These are phyloP conservation scores for Austroboletus olivaceoglutinosus DNA, from an alignment of 1,284 basidiomycete genomes.

Conservation along the genomic window DNA sequence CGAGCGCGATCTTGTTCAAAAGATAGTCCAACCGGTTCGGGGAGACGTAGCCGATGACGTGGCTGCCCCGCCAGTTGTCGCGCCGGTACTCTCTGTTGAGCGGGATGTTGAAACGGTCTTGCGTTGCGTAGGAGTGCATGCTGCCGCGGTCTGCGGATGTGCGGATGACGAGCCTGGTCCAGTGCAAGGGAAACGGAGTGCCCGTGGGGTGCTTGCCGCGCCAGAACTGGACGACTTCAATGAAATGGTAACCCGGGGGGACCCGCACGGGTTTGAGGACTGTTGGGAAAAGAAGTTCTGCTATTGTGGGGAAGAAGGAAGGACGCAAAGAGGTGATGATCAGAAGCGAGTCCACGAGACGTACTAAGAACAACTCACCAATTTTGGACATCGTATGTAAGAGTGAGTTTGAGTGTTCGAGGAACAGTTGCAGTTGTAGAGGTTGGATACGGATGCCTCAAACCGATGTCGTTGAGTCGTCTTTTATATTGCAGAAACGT, in stretches of 20 bases:
- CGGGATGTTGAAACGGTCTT: constrained; percentile 13
- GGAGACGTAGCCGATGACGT: constrained; percentile 20
- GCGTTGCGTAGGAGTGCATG: constrained; percentile 20
- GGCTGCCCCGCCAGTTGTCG: constrained; percentile 16
- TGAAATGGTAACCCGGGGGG: constrained; percentile 17
- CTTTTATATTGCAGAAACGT: too few relatives aligned
- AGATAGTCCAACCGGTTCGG: constrained; percentile 8
- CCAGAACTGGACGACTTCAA: constrained; percentile 31
- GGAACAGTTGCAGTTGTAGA: too few relatives aligned
- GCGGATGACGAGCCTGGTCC: constrained; percentile 26
- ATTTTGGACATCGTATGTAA: too few relatives aligned
- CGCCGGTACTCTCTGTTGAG: constrained; percentile 26
- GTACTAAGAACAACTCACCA: too few relatives aligned
- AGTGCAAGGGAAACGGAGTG: constrained; percentile 24
- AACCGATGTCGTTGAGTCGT: too few relatives aligned
- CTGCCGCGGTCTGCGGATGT: constrained; percentile 22
- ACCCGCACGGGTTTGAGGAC: constrained; percentile 21
- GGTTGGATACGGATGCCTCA: too few relatives aligned
- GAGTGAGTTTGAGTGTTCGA: too few relatives aligned
- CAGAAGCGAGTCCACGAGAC: too few relatives aligned
- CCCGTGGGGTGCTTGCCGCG: constrained; percentile 16
- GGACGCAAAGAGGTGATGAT: too few relatives aligned
- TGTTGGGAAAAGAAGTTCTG: background rate
- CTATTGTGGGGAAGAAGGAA: too few relatives aligned
- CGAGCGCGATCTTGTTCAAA: constrained; percentile 12